Base-by-base conservation (phyloP, 2,329 filamentous ascomycete genomes). In the Colletotrichum sansevieriae region DNA sequence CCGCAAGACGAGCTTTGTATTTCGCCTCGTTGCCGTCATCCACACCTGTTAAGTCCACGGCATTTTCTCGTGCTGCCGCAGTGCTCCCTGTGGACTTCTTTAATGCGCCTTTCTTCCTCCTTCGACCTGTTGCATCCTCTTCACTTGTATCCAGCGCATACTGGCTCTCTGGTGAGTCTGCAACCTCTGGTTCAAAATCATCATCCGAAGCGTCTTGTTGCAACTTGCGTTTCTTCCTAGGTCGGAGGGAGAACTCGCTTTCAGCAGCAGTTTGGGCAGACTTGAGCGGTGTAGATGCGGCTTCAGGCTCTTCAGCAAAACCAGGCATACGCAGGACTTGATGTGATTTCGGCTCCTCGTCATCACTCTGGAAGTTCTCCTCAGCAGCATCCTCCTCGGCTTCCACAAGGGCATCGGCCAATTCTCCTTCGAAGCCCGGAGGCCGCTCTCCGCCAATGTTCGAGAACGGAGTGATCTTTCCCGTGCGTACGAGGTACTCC, bases 401-500 rank as follows among this genome's bases (percentile, higher is more conserved):
- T 76, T 97, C 93, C 13, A 95, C 82, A 67, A 97, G 87, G 2
- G 91, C 91, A 75, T 95, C 90, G 11, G 92, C 91, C 15, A 97
- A 83, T 68, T 90, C 91, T 2, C 91, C 91, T 51, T 90, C 85
- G 3, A 90, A 84, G 3, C 87, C 88, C 33, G 88, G 83, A 3
- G 84, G 84, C 2, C 90, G 82, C n/a, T 88, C 85, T 13, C 88
- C 85, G 29, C 89, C 89, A 73, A 97, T 87, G 71, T 91, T 92
- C 8, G 94, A 92, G 75, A 99, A 99, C 0, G 96, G 96, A 0
- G 96, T 99, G 73, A 99, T 98, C 81, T 98, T 98, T 70, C 96
- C 96, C 0, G 95, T 99, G 33, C 96, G 90, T 56, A 99, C 96
- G 54, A 99, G 87, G 77, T 92, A 99, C 54, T 97, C 95, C 58